Evolutionary conservation across 768 basidiomycete genomes (phyloP), one percentile per base, ranked within the genome.

Genomic region (Lactarius hengduanensis): DNA sequence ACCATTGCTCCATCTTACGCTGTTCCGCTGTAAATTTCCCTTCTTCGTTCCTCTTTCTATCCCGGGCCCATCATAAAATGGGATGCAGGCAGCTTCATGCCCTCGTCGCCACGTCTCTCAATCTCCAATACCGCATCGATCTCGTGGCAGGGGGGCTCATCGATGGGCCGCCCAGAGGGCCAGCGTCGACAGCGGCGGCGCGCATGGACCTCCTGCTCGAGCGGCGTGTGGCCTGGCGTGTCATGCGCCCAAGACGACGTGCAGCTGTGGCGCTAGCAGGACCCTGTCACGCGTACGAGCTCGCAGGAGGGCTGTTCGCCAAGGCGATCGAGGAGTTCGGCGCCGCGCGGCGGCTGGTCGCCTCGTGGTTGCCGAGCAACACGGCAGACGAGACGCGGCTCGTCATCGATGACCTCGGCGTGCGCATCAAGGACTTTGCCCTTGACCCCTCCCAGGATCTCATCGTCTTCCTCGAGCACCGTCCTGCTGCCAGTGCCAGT

Each of bases 371-470:
- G 1, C 77, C 76, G 3, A 63, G 70, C n/a, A 45, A 54, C 20
- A 10, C 40, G 0, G 45, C 50, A 4, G 67, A 36, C 32, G 74
- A 26, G 22, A 68, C 10, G 9, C 68, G 56, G n/a, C 66, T 77
- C 40, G 68, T 76, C 2, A 66, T 72, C 20, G 73, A 76, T 1
- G 77, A 83, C 34, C 50, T 86, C 0, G 79, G 78, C 1, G 56
- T 84, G 11, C 65, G 73, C 10, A 77, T 80, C 45, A 77, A 83
- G 54, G 87, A 88, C 70, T 86, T 88, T 66, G 85, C 84, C 0
- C 82, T 88, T n/a, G 87, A 88, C 69, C 85, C 87, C 0, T 80
- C 83, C 5, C 87, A 88, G 72, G 85, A 88, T 68, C 71, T 88
- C 56, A 76, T 87, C 43, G 79, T 82, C 9, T 72, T 84, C 18